Conservation (phyloP, 768 basidiomycete genomes). For the Mycena filopes region DNA sequence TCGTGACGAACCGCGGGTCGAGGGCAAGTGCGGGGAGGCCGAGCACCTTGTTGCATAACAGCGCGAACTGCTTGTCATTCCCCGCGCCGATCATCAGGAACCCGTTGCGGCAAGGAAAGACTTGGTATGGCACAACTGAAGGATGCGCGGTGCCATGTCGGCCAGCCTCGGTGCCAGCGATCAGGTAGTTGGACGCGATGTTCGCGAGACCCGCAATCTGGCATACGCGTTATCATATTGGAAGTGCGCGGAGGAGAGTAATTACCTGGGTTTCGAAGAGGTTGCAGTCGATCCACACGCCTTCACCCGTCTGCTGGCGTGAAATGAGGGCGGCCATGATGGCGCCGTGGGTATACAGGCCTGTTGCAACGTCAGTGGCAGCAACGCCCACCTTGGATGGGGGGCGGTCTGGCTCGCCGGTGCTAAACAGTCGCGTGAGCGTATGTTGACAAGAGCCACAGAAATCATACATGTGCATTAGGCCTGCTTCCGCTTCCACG, state of each 20-base stretch:
- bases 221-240: neutral
- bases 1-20: slow-evolving; percentile 76
- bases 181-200: slow-evolving; percentile 93
- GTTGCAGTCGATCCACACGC: slow-evolving; percentile 93
- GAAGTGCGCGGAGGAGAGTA: neutral
- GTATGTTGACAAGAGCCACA: slow-evolving; percentile 14
- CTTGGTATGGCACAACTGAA: slow-evolving; percentile 94
- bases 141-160: slow-evolving; percentile 95
- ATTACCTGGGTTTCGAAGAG: slow-evolving; percentile 89
- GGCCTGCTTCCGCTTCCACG: slow-evolving; percentile 89
- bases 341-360: slow-evolving; percentile 91
- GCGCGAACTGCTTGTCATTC: slow-evolving; percentile 88
- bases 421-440: slow-evolving; percentile 54
- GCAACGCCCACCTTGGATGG: slow-evolving; percentile 98
- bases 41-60: slow-evolving; percentile 73
- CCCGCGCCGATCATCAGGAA: slow-evolving; percentile 95
- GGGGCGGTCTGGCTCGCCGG: slow-evolving; percentile 86
- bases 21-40: slow-evolving; percentile 65
- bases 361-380: slow-evolving; percentile 88
- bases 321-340: slow-evolving; percentile 92
- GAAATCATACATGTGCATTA: slow-evolving; percentile 87
- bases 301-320: slow-evolving; percentile 84
- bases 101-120: slow-evolving; percentile 87
- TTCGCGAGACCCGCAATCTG: slow-evolving; percentile 93
- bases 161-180: slow-evolving; percentile 83